Evolutionary conservation across 75 land plant species (phyloP), one percentile per base, ranked within the genome.

Genomic region (Cryptomeria japonica): DNA sequence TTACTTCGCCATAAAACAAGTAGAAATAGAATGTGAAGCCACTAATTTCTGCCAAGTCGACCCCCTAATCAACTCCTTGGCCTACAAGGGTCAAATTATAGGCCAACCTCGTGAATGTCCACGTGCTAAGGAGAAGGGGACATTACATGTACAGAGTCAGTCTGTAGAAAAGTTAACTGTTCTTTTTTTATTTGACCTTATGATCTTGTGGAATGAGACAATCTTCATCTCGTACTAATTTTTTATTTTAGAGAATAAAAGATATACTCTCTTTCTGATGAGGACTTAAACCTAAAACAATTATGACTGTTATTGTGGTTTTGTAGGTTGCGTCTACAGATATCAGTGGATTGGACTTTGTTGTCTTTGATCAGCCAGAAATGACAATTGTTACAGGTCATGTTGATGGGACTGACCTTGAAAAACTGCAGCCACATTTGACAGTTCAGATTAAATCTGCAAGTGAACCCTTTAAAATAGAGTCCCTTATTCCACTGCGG

Each of bases 331-430:
- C 91, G 3, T 86, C 87, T 14, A 95, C 93, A 72, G 98, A 98
- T 86, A 93, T 93, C 85, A 91, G 80, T 80, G 96, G 89, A 38
- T 61, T 98, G 84, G 93, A 98, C 56, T 96, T 98, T 88, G 87
- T 98, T 53, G 95, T 94, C 14, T 98, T 98, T 93, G 98, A 98
- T 87, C 90, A 93, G 84, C 92, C 93, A 28, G 95, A 93, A 42
- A 89, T 55, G 83, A 96, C 99, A 82, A 93, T 95, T 44, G 39
- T 98, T 64, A 94, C 95, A 86, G 93, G 99, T 86, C 92, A 92
- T 64, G 96, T 94, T 39, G 96, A 95, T 87, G 96, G 99, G 79
- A 56, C 73, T n/a, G 90, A 85, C 55, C 90, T 96, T 39, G 90
- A 88, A 36, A 93, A 90, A 84, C 91, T 96, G 80, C 91, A 94